Evolutionary conservation across 345 rosid genomes (phyloP), one percentile per base, ranked within the genome.

Genomic region (Pugionium dolabratum): DNA sequence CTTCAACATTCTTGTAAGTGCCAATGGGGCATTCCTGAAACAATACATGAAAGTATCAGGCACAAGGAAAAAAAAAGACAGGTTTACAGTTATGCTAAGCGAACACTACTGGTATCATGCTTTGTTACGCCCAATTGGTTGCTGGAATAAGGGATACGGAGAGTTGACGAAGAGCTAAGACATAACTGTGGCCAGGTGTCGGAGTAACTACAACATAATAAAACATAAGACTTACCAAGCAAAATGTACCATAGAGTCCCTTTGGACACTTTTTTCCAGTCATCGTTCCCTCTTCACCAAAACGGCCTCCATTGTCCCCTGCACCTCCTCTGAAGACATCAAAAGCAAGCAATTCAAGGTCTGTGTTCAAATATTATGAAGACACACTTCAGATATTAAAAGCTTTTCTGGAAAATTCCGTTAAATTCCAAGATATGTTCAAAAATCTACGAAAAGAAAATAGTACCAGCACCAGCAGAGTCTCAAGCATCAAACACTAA

Each of bases 1-100:
- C 99, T 64, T 81, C 92, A 34, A 79, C 79, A 72, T 80, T 80
- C 82, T 94, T 94, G 76, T 82, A 94, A 63, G 97, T 94, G 54
- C 99, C 99, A 73, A 88, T 62, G 48, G 97, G 99, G 79, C 97
- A 94, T 82, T 94, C 99, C 99, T 94, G 78, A 47, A 11, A 75
- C 51, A 70, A 57, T 30, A 49, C 27, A 41, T 28, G 39, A 37
- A 61, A 71, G 54, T 50, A 6, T 37, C 47, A 62, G 47, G 35
- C 47, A 55, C 49, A 54, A 54, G 42, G 47, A 61, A 45, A 66
- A 51, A 51, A 58, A 26, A 10, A 27, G 10, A 59, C 32, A 43
- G 36, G 59, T 66, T 36, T 59, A 35, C 56, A 52, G 10, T 9
- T 3, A 2, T 36, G 43, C 54, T 30, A 53, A 36, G 8, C 4